A percentile compares a stretch with the other conserved stretches of the same genome.
Evolutionary conservation across 805 yeast genomes (phyloP).

Genomic region (Yamadazyma scolyti): DNA sequence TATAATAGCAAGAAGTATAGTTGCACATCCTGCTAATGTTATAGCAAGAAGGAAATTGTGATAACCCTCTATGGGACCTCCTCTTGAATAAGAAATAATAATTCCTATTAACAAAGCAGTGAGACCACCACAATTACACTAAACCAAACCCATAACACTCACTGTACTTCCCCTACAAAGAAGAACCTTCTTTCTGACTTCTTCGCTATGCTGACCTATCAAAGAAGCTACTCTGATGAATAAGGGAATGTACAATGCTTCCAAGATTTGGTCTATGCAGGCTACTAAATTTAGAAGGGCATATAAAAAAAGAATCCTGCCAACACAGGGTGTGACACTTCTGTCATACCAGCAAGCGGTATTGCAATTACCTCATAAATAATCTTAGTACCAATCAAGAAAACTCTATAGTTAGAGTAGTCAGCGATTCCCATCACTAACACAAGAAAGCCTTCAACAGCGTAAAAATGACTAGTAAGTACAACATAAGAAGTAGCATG

Average conservation of each 20-base stretch:
- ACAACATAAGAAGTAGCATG: conserved; percentile 33
- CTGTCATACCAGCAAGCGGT: conserved; percentile 32
- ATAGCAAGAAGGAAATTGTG: conserved; percentile 35
- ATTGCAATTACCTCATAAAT: conserved; percentile 30
- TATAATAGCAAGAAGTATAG: conserved; percentile 20
- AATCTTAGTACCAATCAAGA: conserved; percentile 26
- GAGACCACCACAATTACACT: conserved; percentile 36
- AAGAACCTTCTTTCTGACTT: conserved; percentile 18
- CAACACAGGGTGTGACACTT: conserved; percentile 15
- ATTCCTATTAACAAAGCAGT: conserved; percentile 34
- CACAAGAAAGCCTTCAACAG: conserved; percentile 35
- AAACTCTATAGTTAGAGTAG: conserved; percentile 30
- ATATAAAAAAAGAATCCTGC: conserved; percentile 24
- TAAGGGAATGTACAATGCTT: conserved; percentile 37
- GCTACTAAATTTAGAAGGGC: conserved; percentile 23
- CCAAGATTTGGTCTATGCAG: conserved; percentile 32
- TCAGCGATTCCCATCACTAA: conserved; percentile 39
- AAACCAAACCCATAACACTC: conserved; percentile 33
- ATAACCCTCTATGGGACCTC: conserved; percentile 22
- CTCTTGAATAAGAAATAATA: conserved; percentile 27
- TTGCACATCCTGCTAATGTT: conserved; percentile 35
- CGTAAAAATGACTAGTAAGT: conserved; percentile 32
- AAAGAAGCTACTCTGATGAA: conserved; percentile 31
- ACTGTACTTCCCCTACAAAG: conserved; percentile 30
- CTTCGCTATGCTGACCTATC: conserved; percentile 15